Percentiles rank a stretch among this genome's conserved stretches.
These are phyloP conservation scores for Suillus lakei DNA, from an alignment of 768 basidiomycete genomes.

Conservation along the genomic window DNA sequence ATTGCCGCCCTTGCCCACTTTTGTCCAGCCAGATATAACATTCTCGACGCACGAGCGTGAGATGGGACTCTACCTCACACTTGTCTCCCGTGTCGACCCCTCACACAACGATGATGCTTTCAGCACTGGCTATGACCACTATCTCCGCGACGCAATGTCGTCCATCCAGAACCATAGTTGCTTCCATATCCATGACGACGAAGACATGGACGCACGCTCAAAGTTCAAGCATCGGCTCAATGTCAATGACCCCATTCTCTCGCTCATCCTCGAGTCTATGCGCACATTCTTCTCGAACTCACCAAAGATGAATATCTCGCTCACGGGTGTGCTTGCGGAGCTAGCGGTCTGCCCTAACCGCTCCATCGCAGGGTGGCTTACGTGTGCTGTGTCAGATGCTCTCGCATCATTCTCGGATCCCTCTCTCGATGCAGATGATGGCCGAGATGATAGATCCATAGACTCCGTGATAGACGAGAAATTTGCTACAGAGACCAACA, in stretches of 20 bases:
- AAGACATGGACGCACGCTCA: conserved; percentile 40
- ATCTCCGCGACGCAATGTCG: conserved; percentile 74
- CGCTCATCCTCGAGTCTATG: conserved; percentile 69
- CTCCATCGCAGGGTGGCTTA: conserved; percentile 88
- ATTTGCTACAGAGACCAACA: conserved; percentile 58
- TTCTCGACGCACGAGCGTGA: conserved; percentile 84
- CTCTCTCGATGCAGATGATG: conserved; percentile 41
- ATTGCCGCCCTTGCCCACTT: conserved; percentile 38
- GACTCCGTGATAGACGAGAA: conserved; percentile 76
- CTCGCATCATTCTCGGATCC: background rate
- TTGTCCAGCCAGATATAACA: conserved; percentile 71
- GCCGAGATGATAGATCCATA: conserved; percentile 81
- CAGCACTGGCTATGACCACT: conserved; percentile 86
- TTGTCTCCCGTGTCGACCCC: conserved; percentile 80
- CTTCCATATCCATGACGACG: conserved; percentile 52
- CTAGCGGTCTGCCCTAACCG: conserved; percentile 87
- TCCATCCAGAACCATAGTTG: conserved; percentile 69
- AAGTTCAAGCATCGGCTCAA: conserved; percentile 76
- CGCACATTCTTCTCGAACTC: conserved; percentile 84
- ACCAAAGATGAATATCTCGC: conserved; percentile 84
- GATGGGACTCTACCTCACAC: conserved; percentile 77
- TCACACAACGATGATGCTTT: conserved; percentile 71
- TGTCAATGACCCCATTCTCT: conserved; percentile 76
- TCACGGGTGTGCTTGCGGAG: conserved; percentile 82
- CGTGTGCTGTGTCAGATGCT: conserved; percentile 58